A percentile compares a stretch with the other conserved stretches of the same genome.
Conservation (phyloP, 148 eudicot genomes). For the Talinum fruticosum region DNA sequence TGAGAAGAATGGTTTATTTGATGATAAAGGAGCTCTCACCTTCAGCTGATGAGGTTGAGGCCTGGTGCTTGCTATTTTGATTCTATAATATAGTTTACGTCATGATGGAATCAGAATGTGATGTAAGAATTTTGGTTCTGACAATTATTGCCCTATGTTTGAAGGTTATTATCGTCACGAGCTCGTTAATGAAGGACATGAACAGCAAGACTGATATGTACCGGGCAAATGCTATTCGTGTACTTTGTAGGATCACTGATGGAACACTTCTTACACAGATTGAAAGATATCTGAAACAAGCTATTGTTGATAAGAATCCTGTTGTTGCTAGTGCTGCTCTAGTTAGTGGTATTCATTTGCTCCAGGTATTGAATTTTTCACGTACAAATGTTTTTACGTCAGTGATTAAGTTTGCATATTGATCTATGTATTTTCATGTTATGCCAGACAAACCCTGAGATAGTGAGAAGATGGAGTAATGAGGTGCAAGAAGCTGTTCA, state of each 20-base stretch:
- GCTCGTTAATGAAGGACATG: constrained; percentile 98
- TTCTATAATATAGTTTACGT: not conserved
- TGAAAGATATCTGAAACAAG: constrained; percentile 94
- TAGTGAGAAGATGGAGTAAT: constrained; percentile 97
- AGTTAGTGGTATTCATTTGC: constrained; percentile 90
- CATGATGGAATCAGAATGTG: constrained; percentile 6
- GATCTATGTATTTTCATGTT: constrained; percentile 11
- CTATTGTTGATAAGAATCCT: constrained; percentile 95
- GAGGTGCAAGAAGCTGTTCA: constrained; percentile 98
- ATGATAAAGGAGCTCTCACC: constrained; percentile 95
- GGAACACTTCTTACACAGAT: constrained; percentile 95
- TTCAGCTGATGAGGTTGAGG: constrained; percentile 80
- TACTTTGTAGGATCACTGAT: constrained; percentile 85
- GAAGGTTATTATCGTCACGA: constrained; percentile 92
- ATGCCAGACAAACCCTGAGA: constrained; percentile 88
- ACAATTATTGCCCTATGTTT: constrained; percentile 8
- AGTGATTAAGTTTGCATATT: not conserved
- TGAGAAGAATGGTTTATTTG: constrained; percentile 93
- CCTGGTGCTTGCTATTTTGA: constrained; percentile 10
- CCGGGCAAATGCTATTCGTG: constrained; percentile 95
- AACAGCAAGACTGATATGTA: constrained; percentile 97
- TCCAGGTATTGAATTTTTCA: constrained; percentile 55
- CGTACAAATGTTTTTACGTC: not conserved
- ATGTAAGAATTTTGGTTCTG: constrained; percentile 17
- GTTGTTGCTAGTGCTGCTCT: constrained; percentile 99